A percentile compares a stretch with the other conserved stretches of the same genome.
phyloP scores from a whole-genome alignment of 768 basidiomycete species.

The Crepidotus variabilis region DNA sequence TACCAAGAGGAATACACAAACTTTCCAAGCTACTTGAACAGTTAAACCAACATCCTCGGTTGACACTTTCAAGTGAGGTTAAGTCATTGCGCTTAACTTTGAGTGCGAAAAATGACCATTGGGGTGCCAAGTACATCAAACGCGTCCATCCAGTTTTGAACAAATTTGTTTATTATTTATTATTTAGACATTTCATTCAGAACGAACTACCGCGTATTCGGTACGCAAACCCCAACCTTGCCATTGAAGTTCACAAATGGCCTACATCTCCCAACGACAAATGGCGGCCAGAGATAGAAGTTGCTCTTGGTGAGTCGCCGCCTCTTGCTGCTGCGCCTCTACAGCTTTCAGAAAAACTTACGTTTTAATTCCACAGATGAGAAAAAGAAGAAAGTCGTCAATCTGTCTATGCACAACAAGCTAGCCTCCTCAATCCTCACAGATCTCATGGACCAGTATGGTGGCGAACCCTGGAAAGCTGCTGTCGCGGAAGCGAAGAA shows the following conservation, averaged over 20 bases:
- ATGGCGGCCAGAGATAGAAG: constrained; percentile 58
- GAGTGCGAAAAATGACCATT: too few relatives aligned
- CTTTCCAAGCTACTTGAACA: too few relatives aligned
- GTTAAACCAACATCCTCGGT: too few relatives aligned
- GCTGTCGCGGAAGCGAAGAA: constrained; percentile 46
- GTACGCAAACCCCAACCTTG: constrained; percentile 66
- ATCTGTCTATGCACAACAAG: constrained; percentile 50
- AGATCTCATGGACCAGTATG: constrained; percentile 68
- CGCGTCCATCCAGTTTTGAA: too few relatives aligned
- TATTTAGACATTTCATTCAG: constrained; percentile 68
- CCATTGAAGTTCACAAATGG: constrained; percentile 54
- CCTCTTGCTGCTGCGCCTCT: constrained; percentile 23
- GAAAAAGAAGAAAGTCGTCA: constrained; percentile 43
- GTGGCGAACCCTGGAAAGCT: constrained; percentile 54
- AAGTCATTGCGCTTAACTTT: too few relatives aligned
- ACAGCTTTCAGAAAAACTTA: background rate
- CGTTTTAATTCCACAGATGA: constrained; percentile 32
- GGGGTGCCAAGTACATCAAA: too few relatives aligned
- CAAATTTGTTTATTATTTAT: too few relatives aligned
- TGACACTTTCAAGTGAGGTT: too few relatives aligned
- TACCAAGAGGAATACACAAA: too few relatives aligned
- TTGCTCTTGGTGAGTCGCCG: constrained; percentile 51
- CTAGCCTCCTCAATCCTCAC: constrained; percentile 65
- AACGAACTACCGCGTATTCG: constrained; percentile 77
- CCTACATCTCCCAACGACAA: constrained; percentile 48